Conservation (phyloP, 805 yeast species). For the Candida ulmi region DNA sequence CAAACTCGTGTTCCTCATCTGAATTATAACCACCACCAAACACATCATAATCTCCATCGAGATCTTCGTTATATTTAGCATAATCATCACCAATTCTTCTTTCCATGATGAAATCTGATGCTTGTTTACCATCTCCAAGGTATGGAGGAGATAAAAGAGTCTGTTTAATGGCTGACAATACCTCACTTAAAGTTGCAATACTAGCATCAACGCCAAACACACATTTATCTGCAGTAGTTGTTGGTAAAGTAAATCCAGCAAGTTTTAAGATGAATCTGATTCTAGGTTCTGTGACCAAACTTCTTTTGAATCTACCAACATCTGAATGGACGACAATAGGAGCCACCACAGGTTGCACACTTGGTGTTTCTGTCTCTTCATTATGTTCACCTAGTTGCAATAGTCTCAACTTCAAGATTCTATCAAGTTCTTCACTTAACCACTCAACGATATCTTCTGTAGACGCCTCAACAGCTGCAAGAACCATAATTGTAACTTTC, state of each 20-base stretch:
- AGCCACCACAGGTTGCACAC: slow-evolving; percentile 2
- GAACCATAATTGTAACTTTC: slow-evolving; percentile 44
- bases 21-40: slow-evolving; percentile 18
- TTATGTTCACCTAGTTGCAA: slow-evolving; percentile 6
- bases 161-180: slow-evolving; percentile 33
- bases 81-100: slow-evolving; percentile 32
- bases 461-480: slow-evolving; percentile 41
- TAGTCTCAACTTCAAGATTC: slow-evolving; percentile 23
- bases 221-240: slow-evolving; percentile 32
- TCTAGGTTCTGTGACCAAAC: slow-evolving; percentile 41
- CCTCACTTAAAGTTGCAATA: slow-evolving; percentile 28
- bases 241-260: slow-evolving; percentile 42
- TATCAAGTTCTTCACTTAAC: slow-evolving; percentile 33
- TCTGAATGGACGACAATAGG: slow-evolving; percentile 16
- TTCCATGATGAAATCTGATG: slow-evolving; percentile 26
- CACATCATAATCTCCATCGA: slow-evolving; percentile 30
- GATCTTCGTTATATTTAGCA: slow-evolving; percentile 23
- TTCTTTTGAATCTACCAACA: slow-evolving; percentile 17
- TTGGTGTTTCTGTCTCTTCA: neutral
- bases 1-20: slow-evolving; percentile 30
- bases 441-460: slow-evolving; percentile 38
- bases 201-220: slow-evolving; percentile 30
- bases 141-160: slow-evolving; percentile 33
- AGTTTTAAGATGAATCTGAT: slow-evolving; percentile 40
- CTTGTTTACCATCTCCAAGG: slow-evolving; percentile 29